These are phyloP conservation scores for Amphicarpaea edgeworthii DNA, from an alignment of 306 rosid species.

Conservation along the genomic window DNA sequence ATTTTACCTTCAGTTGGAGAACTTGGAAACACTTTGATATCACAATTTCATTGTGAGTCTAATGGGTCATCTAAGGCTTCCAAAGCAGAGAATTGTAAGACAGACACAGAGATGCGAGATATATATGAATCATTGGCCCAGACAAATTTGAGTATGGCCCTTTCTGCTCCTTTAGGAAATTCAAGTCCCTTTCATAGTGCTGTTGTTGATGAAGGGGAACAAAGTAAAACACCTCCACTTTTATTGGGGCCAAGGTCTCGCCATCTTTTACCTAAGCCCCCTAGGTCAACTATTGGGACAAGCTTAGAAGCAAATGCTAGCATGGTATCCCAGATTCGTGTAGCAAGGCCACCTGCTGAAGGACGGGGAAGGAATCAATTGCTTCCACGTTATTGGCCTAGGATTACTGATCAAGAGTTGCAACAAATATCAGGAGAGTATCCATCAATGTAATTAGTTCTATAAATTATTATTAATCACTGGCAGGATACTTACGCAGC, in stretches of 20 bases:
- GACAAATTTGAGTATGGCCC: slow-evolving; percentile 78
- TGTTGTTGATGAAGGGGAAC: slow-evolving; percentile 72
- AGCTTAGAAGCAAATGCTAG: slow-evolving; percentile 72
- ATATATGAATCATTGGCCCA: slow-evolving; percentile 73
- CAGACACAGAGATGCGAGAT: slow-evolving; percentile 62
- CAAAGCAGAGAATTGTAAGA: slow-evolving; percentile 63
- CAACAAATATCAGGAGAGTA: slow-evolving; percentile 99
- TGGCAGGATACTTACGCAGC: slow-evolving; percentile 27
- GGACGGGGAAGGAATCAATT: slow-evolving; percentile 97
- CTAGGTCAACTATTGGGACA: slow-evolving; percentile 69
- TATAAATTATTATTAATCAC: slow-evolving; percentile 26
- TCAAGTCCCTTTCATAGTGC: slow-evolving; percentile 58
- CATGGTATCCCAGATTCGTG: slow-evolving; percentile 81
- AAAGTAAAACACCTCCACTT: slow-evolving; percentile 62
- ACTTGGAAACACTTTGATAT: slow-evolving; percentile 57
- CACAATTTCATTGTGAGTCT: slow-evolving; percentile 59
- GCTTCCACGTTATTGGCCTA: slow-evolving; percentile 99
- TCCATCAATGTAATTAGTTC: slow-evolving; percentile 58
- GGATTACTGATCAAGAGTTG: slow-evolving; percentile 96
- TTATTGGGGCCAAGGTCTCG: slow-evolving; percentile 76
- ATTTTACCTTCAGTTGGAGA: slow-evolving; percentile 61
- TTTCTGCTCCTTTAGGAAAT: slow-evolving; percentile 69
- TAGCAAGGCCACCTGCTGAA: slow-evolving; percentile 99
- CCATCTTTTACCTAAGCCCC: slow-evolving; percentile 84
- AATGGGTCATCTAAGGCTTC: slow-evolving; percentile 69